These are phyloP conservation scores for Podospora didyma DNA, from an alignment of 495 filamentous ascomycete genomes.

Conservation along the genomic window DNA sequence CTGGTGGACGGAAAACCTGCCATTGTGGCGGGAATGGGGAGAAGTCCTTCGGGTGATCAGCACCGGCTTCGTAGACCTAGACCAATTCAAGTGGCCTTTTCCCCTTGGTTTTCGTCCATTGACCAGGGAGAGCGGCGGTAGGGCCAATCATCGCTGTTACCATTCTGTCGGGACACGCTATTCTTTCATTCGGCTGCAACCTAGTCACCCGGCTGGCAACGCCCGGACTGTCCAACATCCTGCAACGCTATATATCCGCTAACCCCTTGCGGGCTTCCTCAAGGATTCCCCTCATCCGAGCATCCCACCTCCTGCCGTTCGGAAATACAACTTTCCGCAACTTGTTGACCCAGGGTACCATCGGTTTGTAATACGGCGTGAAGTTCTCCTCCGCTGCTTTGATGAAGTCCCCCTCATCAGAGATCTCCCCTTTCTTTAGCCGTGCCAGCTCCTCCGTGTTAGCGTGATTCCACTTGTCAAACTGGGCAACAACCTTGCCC, in stretches of 20 bases:
- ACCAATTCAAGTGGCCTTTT: too few species aligned
- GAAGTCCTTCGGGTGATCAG: too few species aligned
- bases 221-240: too few species aligned
- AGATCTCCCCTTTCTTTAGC: neutral
- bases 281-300: slow-evolving; percentile 21
- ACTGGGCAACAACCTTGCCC: slow-evolving; percentile 6
- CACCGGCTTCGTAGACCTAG: too few species aligned
- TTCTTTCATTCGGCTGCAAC: too few species aligned
- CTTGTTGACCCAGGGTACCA: slow-evolving; percentile 25
- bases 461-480: neutral
- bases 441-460: slow-evolving; percentile 4
- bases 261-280: slow-evolving; percentile 14
- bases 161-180: too few species aligned
- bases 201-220: too few species aligned
- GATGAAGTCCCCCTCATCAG: slow-evolving; percentile 32
- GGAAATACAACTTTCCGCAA: slow-evolving; percentile 31
- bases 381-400: slow-evolving; percentile 23
- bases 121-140: too few species aligned
- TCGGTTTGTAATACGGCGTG: slow-evolving; percentile 20
- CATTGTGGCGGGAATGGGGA: too few species aligned
- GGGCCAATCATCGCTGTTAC: too few species aligned
- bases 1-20: too few species aligned
- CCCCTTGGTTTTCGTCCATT: too few species aligned
- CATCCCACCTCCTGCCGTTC: slow-evolving; percentile 22
- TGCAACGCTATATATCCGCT: neutral